phyloP scores from a whole-genome alignment of 495 filamentous ascomycete species.

The Collariella sp. region DNA sequence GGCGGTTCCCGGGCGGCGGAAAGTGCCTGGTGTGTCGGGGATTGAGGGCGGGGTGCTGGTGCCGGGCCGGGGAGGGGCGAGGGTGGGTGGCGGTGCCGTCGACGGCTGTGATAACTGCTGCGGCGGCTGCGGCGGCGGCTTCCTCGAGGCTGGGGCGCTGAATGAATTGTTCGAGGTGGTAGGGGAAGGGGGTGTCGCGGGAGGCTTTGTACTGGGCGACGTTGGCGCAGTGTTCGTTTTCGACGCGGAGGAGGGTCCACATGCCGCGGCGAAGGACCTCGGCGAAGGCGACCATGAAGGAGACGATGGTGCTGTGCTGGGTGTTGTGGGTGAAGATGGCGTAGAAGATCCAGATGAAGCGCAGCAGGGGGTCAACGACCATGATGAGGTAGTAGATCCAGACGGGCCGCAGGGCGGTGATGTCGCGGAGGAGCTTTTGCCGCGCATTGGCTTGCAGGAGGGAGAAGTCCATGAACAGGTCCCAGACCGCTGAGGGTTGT shows the following conservation, averaged over 20 bases:
- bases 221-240: constrained; percentile 92
- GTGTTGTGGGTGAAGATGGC: constrained; percentile 67
- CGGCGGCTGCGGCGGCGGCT: neutral
- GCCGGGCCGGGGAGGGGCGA: neutral
- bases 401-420: constrained; percentile 63
- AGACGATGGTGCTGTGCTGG: constrained; percentile 71
- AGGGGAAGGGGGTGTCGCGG: constrained; percentile 73
- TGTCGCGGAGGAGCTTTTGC: constrained; percentile 64
- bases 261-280: constrained; percentile 77
- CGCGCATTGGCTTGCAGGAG: constrained; percentile 65
- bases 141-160: constrained; percentile 22
- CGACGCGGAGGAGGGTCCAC: constrained; percentile 88
- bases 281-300: constrained; percentile 64
- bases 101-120: neutral
- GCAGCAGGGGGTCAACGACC: constrained; percentile 74
- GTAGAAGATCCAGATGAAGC: constrained; percentile 95
- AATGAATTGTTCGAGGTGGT: constrained; percentile 44
- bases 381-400: constrained; percentile 84
- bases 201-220: constrained; percentile 76
- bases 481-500: constrained; percentile 64
- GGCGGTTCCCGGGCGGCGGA: neutral
- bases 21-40: too few relatives aligned
- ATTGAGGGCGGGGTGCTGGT: neutral
- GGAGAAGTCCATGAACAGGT: constrained; percentile 93
- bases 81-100: neutral